Base-by-base conservation (phyloP, 768 basidiomycete genomes). In the Panus rudis region DNA sequence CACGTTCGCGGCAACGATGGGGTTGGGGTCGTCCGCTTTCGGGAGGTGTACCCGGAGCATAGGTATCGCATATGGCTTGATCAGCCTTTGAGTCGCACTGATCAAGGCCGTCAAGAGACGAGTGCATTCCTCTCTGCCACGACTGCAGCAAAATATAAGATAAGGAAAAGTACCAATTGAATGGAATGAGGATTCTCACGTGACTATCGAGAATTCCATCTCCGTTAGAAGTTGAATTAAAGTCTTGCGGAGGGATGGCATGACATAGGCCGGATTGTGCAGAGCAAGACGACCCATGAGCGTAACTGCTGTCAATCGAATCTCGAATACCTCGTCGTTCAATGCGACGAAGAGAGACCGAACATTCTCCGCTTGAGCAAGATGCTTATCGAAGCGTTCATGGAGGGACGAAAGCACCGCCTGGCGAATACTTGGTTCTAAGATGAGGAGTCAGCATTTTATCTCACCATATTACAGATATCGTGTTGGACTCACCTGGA, bases 331-430 rank as follows among this genome's bases (percentile, higher is more conserved):
- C 58, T 98, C 96, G 55, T 99, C 96, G 56, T 98, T 98, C 37
- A 99, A 72, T 0, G 93, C 96, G 50, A 98, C 91, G 67, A 98
- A 98, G 12, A 99, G 70, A 10, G 90, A 93, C 12, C 93, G 79
- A n/a, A 99, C 92, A 57, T 97, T 93, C 64, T 98, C 96, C 0
- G 94, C 92, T 63, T 98, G 96, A 2, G 96, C 89, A 16, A 99
- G 76, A 59, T 99, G 93, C 48, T 91, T 88, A 60, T 99, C 96
- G 52, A 99, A 98, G 17, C 90, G 81, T 48, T 92, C 85, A 56
- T 96, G 91, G 24, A 99, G 71, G 3, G 83, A 82, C 2, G 79
- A 76, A 16, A 99, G 72, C 0, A 98, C 96, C 0, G 85, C 84
- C 49, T 84, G 78, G 12, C 96, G 76, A 48, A 98, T 98, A 19